phyloP scores from a whole-genome alignment of 78 protist genomes.

The Capsaspora owczarzaki region DNA sequence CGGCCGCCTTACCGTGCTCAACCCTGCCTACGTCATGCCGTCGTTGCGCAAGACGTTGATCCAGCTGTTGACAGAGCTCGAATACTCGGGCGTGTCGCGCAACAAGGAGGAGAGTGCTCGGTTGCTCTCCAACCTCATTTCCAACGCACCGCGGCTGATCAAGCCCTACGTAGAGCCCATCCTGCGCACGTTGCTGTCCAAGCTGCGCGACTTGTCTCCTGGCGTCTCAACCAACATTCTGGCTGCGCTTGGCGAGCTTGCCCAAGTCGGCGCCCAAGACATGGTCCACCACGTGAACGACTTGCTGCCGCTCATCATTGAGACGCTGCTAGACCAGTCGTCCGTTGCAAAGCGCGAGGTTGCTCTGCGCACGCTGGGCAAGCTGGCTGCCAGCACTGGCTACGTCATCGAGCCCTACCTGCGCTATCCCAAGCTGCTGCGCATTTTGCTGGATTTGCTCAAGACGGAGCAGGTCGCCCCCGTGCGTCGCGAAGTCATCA shows the following conservation, averaged over 20 bases:
- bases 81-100: constrained; percentile 15
- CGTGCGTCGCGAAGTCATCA: constrained; percentile 61
- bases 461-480: constrained; percentile 13
- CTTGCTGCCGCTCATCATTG: constrained; percentile 75
- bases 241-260: constrained; percentile 76
- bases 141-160: constrained; percentile 49
- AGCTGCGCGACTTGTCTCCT: constrained; percentile 31
- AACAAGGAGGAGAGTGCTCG: constrained; percentile 38
- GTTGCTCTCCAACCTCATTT: constrained; percentile 66
- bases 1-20: constrained; percentile 79
- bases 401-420: constrained; percentile 71
- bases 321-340: constrained; percentile 72
- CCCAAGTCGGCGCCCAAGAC: constrained; percentile 65
- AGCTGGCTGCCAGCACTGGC: constrained; percentile 75
- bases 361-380: constrained; percentile 78
- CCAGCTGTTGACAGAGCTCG: constrained; percentile 81
- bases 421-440: constrained; percentile 69
- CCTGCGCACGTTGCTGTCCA: constrained; percentile 57
- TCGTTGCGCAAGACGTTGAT: constrained; percentile 79
- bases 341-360: constrained; percentile 34
- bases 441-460: constrained; percentile 34
- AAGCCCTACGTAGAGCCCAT: constrained; percentile 79
- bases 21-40: constrained; percentile 93
- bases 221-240: constrained; percentile 52
- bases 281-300: constrained; percentile 49